Percentiles rank a stretch among this genome's conserved stretches.
Conservation (phyloP, 2,329 filamentous ascomycete species). For the Epichloe scottii region DNA sequence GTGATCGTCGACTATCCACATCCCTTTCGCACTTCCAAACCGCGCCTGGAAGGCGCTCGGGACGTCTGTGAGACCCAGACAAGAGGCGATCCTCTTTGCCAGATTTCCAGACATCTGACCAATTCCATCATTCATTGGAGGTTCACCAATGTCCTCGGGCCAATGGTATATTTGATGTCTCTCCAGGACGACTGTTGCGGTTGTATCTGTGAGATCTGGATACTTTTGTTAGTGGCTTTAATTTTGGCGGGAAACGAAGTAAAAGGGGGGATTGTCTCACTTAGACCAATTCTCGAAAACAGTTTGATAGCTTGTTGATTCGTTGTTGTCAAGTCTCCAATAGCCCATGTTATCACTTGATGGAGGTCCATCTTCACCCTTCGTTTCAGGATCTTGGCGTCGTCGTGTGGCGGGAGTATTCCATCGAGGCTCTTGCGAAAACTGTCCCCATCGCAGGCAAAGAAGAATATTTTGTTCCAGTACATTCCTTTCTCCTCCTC, state of each 20-base stretch:
- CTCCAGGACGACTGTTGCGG: conserved; percentile 32
- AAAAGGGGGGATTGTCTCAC: conserved; percentile 20
- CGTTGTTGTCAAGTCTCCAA: conserved; percentile 32
- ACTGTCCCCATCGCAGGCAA: conserved; percentile 37
- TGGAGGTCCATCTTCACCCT: conserved; percentile 24
- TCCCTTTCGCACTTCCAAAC: conserved; percentile 60
- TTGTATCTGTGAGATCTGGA: conserved; percentile 40
- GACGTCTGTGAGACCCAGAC: conserved; percentile 36
- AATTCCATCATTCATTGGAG: conserved; percentile 57
- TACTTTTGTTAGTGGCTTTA: conserved; percentile 2
- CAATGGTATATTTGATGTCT: conserved; percentile 31
- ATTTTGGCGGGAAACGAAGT: background rate
- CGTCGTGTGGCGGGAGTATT: conserved; percentile 12
- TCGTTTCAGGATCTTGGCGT: conserved; percentile 9
- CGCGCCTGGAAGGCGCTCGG: conserved; percentile 58
- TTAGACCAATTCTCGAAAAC: conserved; percentile 44
- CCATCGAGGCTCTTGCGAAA: conserved; percentile 17
- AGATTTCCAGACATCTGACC: conserved; percentile 50
- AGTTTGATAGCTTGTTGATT: conserved; percentile 39
- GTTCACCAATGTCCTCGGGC: conserved; percentile 22
- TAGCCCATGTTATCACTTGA: conserved; percentile 39
- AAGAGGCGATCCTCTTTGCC: conserved; percentile 36
- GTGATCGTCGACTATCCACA: conserved; percentile 51
- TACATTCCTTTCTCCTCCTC: background rate
- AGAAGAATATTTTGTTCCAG: conserved; percentile 30